phyloP scores from a whole-genome alignment of 305 asterid genomes.

The Nicotiana rustica region DNA sequence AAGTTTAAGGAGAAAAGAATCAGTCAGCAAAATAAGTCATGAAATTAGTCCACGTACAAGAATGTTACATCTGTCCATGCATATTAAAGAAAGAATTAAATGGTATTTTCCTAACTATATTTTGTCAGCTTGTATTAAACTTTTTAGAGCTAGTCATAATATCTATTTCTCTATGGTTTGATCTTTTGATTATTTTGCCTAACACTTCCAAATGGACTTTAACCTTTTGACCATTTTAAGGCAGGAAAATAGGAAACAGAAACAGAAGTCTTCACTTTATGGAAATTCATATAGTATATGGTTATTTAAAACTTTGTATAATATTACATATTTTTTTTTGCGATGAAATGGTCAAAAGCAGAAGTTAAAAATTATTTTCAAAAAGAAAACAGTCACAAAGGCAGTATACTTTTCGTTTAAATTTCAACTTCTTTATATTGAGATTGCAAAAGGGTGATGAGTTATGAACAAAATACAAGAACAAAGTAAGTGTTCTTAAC shows the following conservation, averaged over 20 bases:
- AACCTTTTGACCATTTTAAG: slow-evolving; percentile 17
- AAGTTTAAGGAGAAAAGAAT: neutral
- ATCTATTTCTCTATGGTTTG: neutral
- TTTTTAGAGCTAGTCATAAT: neutral
- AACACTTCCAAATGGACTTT: slow-evolving; percentile 29
- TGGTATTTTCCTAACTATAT: neutral
- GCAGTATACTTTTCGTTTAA: neutral
- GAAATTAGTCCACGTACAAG: neutral
- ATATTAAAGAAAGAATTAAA: neutral
- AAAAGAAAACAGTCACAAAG: neutral
- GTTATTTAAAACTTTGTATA: slow-evolving; percentile 14
- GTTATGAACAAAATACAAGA: neutral
- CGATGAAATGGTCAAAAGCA: slow-evolving; percentile 19
- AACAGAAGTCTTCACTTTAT: neutral
- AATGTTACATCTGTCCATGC: slow-evolving; percentile 30
- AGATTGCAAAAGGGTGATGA: neutral
- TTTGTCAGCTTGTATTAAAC: neutral
- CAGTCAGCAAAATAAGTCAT: slow-evolving; percentile 23
- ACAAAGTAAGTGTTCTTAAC: neutral
- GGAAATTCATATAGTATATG: neutral
- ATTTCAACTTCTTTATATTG: no score
- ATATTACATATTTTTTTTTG: neutral
- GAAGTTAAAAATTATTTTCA: neutral
- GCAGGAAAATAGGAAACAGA: slow-evolving; percentile 12
- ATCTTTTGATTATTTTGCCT: slow-evolving; percentile 13